A percentile compares a stretch with the other conserved stretches of the same genome.
phyloP scores from a whole-genome alignment of 768 basidiomycete genomes.

The Cyathus striatus region DNA sequence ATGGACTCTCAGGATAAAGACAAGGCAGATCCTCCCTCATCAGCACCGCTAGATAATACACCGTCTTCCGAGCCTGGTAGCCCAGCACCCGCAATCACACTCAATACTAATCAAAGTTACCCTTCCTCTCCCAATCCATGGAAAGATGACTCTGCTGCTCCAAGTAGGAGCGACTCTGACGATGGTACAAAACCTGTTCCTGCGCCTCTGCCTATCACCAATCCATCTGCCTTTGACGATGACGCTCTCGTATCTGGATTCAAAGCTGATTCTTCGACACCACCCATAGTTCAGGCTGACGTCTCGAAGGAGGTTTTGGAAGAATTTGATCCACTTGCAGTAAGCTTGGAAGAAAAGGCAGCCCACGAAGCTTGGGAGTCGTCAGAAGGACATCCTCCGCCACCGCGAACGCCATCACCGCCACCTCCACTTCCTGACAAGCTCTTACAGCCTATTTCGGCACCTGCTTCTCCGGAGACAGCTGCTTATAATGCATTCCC shows the following conservation, averaged over 20 bases:
- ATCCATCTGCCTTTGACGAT: no score
- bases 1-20: background rate
- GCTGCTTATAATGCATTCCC: slow-evolving; percentile 46
- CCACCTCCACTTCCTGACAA: slow-evolving; percentile 31
- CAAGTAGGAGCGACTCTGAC: slow-evolving; percentile 11
- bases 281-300: slow-evolving; percentile 13
- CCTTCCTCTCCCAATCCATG: slow-evolving; percentile 35
- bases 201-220: no score
- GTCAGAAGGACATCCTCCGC: slow-evolving; percentile 58
- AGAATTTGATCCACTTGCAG: slow-evolving; percentile 67
- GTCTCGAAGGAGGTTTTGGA: slow-evolving; percentile 41
- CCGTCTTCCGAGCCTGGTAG: background rate
- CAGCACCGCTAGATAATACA: no score
- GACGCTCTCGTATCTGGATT: slow-evolving; percentile 31
- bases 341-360: slow-evolving; percentile 49
- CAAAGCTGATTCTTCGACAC: slow-evolving; percentile 17
- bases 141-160: slow-evolving; percentile 21
- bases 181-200: slow-evolving; percentile 37
- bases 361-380: slow-evolving; percentile 63
- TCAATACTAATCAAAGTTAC: background rate
- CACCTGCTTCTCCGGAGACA: slow-evolving; percentile 16
- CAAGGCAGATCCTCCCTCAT: background rate
- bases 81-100: background rate
- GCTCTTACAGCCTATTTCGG: slow-evolving; percentile 20
- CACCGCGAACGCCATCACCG: slow-evolving; percentile 28